Base-by-base conservation (phyloP, 441 rosid species). In the Adansonia grandidieri region DNA sequence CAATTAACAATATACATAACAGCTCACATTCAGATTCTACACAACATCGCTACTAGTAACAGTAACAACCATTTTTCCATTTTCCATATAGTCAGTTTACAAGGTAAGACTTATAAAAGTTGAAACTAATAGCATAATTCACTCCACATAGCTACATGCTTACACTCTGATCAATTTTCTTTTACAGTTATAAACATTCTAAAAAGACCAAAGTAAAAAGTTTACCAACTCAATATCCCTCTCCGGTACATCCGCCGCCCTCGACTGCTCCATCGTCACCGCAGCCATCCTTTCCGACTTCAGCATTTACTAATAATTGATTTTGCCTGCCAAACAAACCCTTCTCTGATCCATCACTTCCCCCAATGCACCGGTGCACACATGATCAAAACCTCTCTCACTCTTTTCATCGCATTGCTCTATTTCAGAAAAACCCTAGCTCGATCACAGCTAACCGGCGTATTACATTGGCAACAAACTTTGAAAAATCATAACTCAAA, bases 141-240 rank as follows among this genome's bases (percentile, higher is more conserved):
- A 57, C 50, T 72, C 32, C 11, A 56, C 17, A 45, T 37, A 24
- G 44, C 74, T 10, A 5, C 58, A 69, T 24, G 5, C 9, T 11
- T 10, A 5, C 58, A 69, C 24, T 4, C 9, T 11, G 40, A n/a
- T 72, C 62, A 19, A 32, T 15, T 71, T 28, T 42, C 75, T 32
- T 72, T 58, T 22, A 40, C 20, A 15, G 37, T 24, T 7, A 14
- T 14, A n/a, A 15, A 54, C 42, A 67, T 67, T 56, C 56, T 61
- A 48, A 45, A 70, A 57, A 8, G 8, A 15, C 14, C 9, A 24
- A 58, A 69, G 32, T 44, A 44, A 57, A 60, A 42, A 14, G 40
- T 58, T 74, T 86, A 92, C 96, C 92, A 89, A 83, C 84, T 90
- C 96, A 71, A 87, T 83, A 77, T 90, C 96, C 79, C 96, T 89